phyloP scores from a whole-genome alignment of 163 green algal genomes.

The Coccomyxa subellipsoidea region DNA sequence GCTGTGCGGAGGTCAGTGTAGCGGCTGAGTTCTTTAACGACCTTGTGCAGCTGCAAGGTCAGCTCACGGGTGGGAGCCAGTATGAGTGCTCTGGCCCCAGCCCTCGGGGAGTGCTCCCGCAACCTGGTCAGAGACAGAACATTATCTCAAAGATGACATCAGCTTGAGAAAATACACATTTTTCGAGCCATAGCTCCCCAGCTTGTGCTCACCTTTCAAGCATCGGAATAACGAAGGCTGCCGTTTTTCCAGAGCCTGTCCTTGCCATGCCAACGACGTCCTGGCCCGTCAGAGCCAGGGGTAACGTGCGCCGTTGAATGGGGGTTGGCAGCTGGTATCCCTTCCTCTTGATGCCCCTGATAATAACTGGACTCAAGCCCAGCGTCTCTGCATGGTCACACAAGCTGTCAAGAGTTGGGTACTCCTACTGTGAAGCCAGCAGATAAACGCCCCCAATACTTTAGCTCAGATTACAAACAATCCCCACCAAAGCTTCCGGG shows the following conservation, averaged over 20 bases:
- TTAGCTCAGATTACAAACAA: too few species aligned
- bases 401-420: not conserved
- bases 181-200: too few species aligned
- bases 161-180: too few species aligned
- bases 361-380: conserved; percentile 60
- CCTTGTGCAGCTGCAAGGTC: conserved; percentile 76
- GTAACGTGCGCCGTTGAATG: conserved; percentile 92
- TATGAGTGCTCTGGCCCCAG: conserved; percentile 78
- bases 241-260: conserved; percentile 97
- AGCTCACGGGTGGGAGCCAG: conserved; percentile 93
- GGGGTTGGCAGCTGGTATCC: conserved; percentile 95
- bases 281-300: conserved; percentile 70
- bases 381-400: conserved; percentile 68
- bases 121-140: too few species aligned
- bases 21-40: conserved; percentile 57
- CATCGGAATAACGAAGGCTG: conserved; percentile 95
- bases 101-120: conserved; percentile 62
- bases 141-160: too few species aligned
- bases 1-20: conserved; percentile 77
- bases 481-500: conserved; percentile 61
- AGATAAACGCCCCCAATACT: too few species aligned
- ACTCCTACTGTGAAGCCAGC: too few species aligned
- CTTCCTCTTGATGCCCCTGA: conserved; percentile 85
- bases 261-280: conserved; percentile 97
- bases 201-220: conserved; percentile 71